These are phyloP conservation scores for Quercus suber DNA, from an alignment of 306 rosid genomes.

Conservation along the genomic window DNA sequence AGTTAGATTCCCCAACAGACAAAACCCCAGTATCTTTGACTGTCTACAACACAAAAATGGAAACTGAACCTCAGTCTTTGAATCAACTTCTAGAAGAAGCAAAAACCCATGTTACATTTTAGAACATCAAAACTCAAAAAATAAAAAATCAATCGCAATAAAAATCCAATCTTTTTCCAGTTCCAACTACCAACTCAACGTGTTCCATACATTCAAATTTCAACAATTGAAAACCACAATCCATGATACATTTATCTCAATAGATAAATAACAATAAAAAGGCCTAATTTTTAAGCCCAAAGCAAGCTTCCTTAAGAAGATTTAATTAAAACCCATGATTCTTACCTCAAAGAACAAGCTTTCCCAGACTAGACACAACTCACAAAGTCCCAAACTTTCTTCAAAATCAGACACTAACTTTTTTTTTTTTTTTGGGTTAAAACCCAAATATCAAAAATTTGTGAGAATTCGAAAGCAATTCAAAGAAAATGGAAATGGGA, in stretches of 20 bases:
- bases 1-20: conserved; percentile 1
- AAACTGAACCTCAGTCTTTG: background rate
- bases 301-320: conserved; percentile 1
- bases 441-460: background rate
- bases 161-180: background rate
- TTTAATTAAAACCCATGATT: conserved; percentile 13
- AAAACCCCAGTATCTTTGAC: background rate
- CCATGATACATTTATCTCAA: background rate
- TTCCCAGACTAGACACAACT: background rate
- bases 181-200: background rate
- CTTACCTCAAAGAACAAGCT: conserved; percentile 23
- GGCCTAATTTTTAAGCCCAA: conserved; percentile 1
- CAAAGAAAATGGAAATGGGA: background rate
- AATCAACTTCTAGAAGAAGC: conserved; percentile 4
- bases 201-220: background rate
- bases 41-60: background rate
- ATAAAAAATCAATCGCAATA: background rate
- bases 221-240: background rate
- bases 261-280: background rate
- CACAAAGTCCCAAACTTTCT: background rate
- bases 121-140: background rate
- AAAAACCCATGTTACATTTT: background rate
- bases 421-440: background rate
- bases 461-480: background rate
- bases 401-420: background rate